These are phyloP conservation scores for Pisolithus albus DNA, from an alignment of 768 basidiomycete genomes.

Conservation along the genomic window DNA sequence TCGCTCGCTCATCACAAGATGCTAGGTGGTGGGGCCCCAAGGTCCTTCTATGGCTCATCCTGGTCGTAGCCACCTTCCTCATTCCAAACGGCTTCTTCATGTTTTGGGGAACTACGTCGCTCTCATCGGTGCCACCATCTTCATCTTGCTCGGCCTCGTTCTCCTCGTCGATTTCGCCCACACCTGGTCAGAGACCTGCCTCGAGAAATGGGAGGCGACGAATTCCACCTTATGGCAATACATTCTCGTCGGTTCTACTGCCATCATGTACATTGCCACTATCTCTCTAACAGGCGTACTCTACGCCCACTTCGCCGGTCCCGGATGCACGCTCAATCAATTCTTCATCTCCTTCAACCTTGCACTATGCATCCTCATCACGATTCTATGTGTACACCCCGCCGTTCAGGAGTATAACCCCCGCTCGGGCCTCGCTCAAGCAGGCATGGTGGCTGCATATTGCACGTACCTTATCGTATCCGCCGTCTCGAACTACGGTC, in stretches of 20 bases:
- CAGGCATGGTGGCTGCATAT: constrained; percentile 95
- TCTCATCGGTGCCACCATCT: constrained; percentile 85
- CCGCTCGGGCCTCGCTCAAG: constrained; percentile 89
- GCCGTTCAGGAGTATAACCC: constrained; percentile 88
- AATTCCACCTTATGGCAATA: constrained; percentile 92
- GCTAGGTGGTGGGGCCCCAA: constrained; percentile 98
- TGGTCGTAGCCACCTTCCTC: constrained; percentile 80
- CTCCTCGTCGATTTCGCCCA: constrained; percentile 98
- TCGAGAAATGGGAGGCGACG: constrained; percentile 90
- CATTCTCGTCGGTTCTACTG: constrained; percentile 89
- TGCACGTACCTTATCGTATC: constrained; percentile 94
- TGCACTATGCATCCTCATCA: constrained; percentile 69
- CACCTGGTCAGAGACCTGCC: constrained; percentile 95
- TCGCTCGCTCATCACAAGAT: constrained; percentile 10
- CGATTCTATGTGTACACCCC: constrained; percentile 77
- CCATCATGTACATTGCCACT: constrained; percentile 76
- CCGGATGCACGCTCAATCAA: constrained; percentile 86
- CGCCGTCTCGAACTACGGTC: constrained; percentile 88
- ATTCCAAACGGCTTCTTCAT: constrained; percentile 98
- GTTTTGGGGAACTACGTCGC: constrained; percentile 93
- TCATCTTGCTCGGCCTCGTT: constrained; percentile 95
- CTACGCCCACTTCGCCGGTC: constrained; percentile 85
- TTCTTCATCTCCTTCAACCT: constrained; percentile 97
- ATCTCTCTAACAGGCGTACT: constrained; percentile 84
- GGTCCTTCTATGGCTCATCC: constrained; percentile 78